Evolutionary conservation across 495 filamentous ascomycete genomes (phyloP), one percentile per base, ranked within the genome.

Genomic region (Massariosphaeria phaeospora): DNA sequence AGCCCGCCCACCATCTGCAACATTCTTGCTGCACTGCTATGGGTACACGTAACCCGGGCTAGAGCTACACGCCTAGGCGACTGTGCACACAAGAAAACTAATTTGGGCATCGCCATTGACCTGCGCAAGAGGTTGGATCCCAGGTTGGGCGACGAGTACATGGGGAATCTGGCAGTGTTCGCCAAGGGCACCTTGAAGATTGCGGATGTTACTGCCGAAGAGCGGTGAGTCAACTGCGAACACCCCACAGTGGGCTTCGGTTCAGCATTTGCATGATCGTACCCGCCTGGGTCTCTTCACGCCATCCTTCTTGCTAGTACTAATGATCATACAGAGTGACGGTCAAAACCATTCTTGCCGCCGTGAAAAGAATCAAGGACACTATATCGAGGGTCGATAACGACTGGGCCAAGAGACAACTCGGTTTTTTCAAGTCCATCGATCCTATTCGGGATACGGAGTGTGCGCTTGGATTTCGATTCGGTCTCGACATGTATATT

Each of bases 1-100:
- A 17, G 24, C 20, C 48, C 29, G n/a, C 21, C 48, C 8, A 43
- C 25, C 34, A 54, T 60, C 18, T 60, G 20, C 50, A 48, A 55
- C 7, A 24, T 55, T 3, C 25, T 60, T 13, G 34, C 50, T 0
- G 50, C 49, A 3, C 24, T 60, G 25, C 13, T 60, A 27, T 60
- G 57, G 57, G 55, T 50, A 1, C 51, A 54, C 23, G 36, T 60
- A 5, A 55, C 50, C 2, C 50, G 57, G 9, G 50, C 57, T 18
- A n/a, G 57, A 24, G 29, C 24, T 2, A 1, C 35, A 1, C 43
- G 36, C 17, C 12, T 49, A 25, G 27, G n/a, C 8, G n/a, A 48
- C n/a, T 39, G 11, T 20, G n/a, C 12, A 5, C 18, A 47, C 30
- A 18, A 30, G 13, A 24, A 36, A 2, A 49, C 57, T 13, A 38